Evolutionary conservation across 2,329 filamentous ascomycete genomes (phyloP).

Genomic region (Cladophialophora chaetospira): DNA sequence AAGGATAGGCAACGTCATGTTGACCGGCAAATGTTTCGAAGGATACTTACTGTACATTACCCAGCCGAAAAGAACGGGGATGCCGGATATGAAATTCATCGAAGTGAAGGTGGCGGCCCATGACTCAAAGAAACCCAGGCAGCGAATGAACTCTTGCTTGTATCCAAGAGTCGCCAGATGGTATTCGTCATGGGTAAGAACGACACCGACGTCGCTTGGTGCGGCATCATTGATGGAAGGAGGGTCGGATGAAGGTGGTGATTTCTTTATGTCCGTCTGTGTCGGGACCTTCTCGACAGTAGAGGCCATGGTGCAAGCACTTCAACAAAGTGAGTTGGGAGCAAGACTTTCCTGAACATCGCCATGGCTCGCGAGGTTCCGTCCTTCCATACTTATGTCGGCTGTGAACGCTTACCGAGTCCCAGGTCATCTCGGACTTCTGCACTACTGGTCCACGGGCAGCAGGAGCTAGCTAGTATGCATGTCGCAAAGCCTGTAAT

Average conservation of each 20-base stretch:
- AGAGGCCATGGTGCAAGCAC: conserved; percentile 13
- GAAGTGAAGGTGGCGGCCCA: conserved; percentile 40
- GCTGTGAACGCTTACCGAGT: not conserved
- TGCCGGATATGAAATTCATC: conserved; percentile 46
- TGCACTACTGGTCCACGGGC: conserved; percentile 4
- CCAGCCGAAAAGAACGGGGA: conserved; percentile 44
- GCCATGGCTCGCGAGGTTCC: not conserved
- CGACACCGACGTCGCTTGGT: conserved; percentile 3
- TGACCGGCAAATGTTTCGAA: too few species aligned
- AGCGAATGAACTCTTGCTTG: conserved; percentile 41
- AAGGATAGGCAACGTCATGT: too few species aligned
- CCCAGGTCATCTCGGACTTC: conserved; percentile 12
- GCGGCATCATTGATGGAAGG: conserved; percentile 18
- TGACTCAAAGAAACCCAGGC: conserved; percentile 43
- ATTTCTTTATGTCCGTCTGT: conserved; percentile 13
- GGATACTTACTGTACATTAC: conserved; percentile 40
- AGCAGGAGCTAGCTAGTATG: not conserved
- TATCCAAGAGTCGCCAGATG: conserved; percentile 40
- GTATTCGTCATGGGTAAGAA: conserved; percentile 37
- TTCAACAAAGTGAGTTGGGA: not conserved
- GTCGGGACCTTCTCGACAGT: conserved; percentile 12
- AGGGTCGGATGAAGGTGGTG: conserved; percentile 10
- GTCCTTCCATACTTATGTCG: not conserved
- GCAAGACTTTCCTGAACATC: not conserved
- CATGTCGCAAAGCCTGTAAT: not conserved